Base-by-base conservation (phyloP, 306 rosid species). In the Citrullus amarus region DNA sequence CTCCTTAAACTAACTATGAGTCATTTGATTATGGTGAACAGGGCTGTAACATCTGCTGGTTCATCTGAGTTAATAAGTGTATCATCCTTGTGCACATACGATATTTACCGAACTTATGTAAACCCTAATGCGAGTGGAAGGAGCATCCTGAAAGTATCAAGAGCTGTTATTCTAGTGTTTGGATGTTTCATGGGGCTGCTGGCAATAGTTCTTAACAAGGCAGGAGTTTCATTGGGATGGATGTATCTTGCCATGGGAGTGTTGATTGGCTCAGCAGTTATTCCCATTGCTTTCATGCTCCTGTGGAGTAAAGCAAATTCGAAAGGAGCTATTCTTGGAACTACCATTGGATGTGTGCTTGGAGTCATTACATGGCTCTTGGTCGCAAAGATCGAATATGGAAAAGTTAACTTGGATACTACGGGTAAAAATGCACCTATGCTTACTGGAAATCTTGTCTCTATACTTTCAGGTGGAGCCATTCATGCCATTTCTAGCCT, bases 11-110 rank as follows among this genome's bases (percentile, higher is more conserved):
- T 22, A 43, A 70, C 28, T 7, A 8, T 54, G 30, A 13, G n/a
- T 48, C 25, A 20, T 77, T 75, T 65, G 3, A 32, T 41, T 75
- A 20, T 78, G 44, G 79, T 78, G 28, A 85, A 8, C 89, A 94
- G 98, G 97, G 96, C 96, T 36, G 97, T 94, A 85, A 94, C 98
- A 44, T 94, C 98, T 36, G 97, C 98, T 77, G 98, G 98, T 79
- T 94, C 97, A 18, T 92, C 98, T 2, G 98, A 94, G 81, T 85
- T 94, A 56, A 88, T 92, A 59, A 96, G 97, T 0, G 97, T 92
- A 22, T 88, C 91, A 10, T 92, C 98, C 32, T 75, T 92, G 58
- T 94, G 96, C 91, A 94, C 98, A 5, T 94, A 92, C 62, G 97
- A 94, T 60, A 85, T 93, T 73, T 93, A 93, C 79, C 87, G 98